A percentile compares a stretch with the other conserved stretches of the same genome.
Conservation (phyloP, 352 stramenopile species). For the Globisporangium apiculatum region DNA sequence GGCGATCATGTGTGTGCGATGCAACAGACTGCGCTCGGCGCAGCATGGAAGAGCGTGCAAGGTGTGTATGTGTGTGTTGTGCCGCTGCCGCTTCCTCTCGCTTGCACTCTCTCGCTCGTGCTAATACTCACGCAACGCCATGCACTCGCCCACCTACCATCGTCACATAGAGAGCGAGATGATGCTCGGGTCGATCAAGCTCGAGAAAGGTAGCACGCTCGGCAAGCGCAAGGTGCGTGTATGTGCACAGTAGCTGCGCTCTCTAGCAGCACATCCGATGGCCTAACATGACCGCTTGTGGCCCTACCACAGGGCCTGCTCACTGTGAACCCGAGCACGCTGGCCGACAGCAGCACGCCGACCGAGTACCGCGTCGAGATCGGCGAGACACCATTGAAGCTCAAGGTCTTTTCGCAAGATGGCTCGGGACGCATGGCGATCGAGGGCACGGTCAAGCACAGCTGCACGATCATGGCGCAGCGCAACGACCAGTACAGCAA, state of each 20-base stretch:
- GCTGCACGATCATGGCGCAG: slow-evolving; percentile 80
- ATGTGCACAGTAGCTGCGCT: not conserved
- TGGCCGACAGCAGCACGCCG: slow-evolving; percentile 62
- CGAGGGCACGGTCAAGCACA: slow-evolving; percentile 82
- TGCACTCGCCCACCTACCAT: too few relatives aligned
- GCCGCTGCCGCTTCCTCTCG: not conserved
- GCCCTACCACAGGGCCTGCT: slow-evolving; percentile 43
- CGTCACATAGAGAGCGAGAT: slow-evolving; percentile 61
- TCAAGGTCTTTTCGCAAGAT: slow-evolving; percentile 83
- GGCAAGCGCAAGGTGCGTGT: slow-evolving; percentile 66
- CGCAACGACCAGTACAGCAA: slow-evolving; percentile 83
- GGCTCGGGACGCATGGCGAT: slow-evolving; percentile 83
- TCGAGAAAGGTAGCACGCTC: slow-evolving; percentile 64
- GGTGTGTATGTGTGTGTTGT: slow-evolving; percentile 20
- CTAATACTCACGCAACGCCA: too few relatives aligned
- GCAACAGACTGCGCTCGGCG: slow-evolving; percentile 54
- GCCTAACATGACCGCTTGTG: too few relatives aligned
- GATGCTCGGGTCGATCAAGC: slow-evolving; percentile 79
- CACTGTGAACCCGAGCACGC: slow-evolving; percentile 65
- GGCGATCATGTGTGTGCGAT: not conserved
- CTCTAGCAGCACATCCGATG: not conserved
- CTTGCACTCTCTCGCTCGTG: slow-evolving; percentile 2
- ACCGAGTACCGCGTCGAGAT: slow-evolving; percentile 81
- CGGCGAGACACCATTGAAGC: slow-evolving; percentile 64
- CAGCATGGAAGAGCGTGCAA: slow-evolving; percentile 80